These are phyloP conservation scores for Pythium periplocum DNA, from an alignment of 352 stramenopile species.

Conservation along the genomic window DNA sequence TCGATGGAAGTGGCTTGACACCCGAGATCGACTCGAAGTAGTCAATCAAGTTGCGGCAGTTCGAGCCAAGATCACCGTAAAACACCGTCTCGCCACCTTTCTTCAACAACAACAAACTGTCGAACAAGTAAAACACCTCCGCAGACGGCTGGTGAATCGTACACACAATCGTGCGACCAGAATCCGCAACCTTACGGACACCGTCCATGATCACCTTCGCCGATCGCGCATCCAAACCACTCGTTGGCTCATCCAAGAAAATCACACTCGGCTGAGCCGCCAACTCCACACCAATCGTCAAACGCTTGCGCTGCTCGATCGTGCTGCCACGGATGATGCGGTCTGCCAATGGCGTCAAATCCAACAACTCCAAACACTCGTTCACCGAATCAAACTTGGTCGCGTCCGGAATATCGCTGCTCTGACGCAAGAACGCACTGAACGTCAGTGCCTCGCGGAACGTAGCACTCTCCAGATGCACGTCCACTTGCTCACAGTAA, in stretches of 20 bases:
- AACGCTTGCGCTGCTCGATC: slow-evolving; percentile 30
- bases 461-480: slow-evolving; percentile 60
- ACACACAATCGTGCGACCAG: slow-evolving; percentile 75
- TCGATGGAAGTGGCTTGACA: slow-evolving; percentile 21
- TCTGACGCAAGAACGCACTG: slow-evolving; percentile 57
- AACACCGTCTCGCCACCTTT: slow-evolving; percentile 28
- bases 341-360: slow-evolving; percentile 20
- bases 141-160: slow-evolving; percentile 38
- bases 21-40: slow-evolving; percentile 50
- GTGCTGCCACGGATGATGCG: slow-evolving; percentile 19
- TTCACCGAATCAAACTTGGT: slow-evolving; percentile 23
- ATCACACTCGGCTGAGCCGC: slow-evolving; percentile 61
- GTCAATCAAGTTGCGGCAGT: slow-evolving; percentile 21
- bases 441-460: slow-evolving; percentile 82
- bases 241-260: slow-evolving; percentile 16
- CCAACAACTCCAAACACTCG: slow-evolving; percentile 25
- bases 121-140: slow-evolving; percentile 72
- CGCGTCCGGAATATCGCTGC: slow-evolving; percentile 12
- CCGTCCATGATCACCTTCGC: slow-evolving; percentile 44
- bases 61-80: slow-evolving; percentile 19
- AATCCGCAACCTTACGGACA: slow-evolving; percentile 58
- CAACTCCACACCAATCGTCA: slow-evolving; percentile 81
- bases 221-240: slow-evolving; percentile 11
- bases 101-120: slow-evolving; percentile 59
- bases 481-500: slow-evolving; percentile 27